Evolutionary conservation across 75 land plant species (phyloP).

Genomic region (Gnetum montanum): DNA sequence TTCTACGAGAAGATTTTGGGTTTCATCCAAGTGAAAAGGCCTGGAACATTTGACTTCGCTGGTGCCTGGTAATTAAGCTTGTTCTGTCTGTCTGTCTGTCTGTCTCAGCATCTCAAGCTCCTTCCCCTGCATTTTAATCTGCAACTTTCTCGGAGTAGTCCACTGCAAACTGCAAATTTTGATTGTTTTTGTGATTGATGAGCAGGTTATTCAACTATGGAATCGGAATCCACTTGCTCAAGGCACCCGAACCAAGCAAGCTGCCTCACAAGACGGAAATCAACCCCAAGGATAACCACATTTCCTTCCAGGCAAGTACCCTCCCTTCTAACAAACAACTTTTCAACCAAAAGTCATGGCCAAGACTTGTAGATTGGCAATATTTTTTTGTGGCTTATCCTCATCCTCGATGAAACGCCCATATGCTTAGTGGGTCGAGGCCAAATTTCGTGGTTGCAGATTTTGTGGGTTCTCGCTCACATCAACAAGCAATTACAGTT

Average conservation of each 20-base stretch:
- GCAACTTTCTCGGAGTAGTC: too few species aligned
- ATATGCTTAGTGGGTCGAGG: too few species aligned
- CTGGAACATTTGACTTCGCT: conserved; percentile 44
- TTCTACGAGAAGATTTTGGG: conserved; percentile 68
- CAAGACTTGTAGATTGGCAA: too few species aligned
- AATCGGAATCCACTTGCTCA: conserved; percentile 31
- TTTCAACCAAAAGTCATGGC: not conserved
- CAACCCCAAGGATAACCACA: conserved; percentile 37
- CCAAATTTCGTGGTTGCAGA: too few species aligned
- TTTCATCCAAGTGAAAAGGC: conserved; percentile 51
- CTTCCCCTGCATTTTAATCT: too few species aligned
- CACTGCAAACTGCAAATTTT: too few species aligned
- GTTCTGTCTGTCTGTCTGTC: not conserved
- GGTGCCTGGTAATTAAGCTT: conserved; percentile 51
- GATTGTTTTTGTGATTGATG: too few species aligned
- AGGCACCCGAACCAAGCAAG: not conserved
- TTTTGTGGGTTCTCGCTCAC: too few species aligned
- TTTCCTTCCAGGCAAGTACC: conserved; percentile 28
- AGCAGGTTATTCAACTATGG: conserved; percentile 44
- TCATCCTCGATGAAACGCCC: too few species aligned
- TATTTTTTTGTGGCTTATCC: too few species aligned
- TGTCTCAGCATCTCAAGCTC: too few species aligned
- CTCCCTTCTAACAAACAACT: not conserved
- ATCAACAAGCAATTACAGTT: too few species aligned
- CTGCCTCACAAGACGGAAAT: conserved; percentile 10